These are phyloP conservation scores for Plasmodium coatneyi DNA, from an alignment of 169 alveolate genomes.

Conservation along the genomic window DNA sequence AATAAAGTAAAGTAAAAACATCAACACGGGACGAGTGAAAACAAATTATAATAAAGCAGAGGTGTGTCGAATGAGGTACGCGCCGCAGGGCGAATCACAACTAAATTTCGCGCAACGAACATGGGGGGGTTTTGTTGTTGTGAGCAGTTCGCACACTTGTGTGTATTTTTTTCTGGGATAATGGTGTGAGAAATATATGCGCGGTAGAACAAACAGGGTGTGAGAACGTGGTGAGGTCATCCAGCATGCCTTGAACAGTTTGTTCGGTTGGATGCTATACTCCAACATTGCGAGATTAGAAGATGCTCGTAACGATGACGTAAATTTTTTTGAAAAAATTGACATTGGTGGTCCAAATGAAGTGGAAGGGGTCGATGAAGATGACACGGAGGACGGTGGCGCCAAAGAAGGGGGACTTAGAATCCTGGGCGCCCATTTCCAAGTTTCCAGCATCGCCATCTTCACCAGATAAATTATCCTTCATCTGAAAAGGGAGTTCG, in stretches of 20 bases:
- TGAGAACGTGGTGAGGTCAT: background rate
- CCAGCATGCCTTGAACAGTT: background rate
- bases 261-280: too few species aligned
- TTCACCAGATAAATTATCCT: background rate
- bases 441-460: background rate
- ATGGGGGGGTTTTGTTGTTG: background rate
- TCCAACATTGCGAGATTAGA: background rate
- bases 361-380: background rate
- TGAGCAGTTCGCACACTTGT: background rate
- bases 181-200: background rate
- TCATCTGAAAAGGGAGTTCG: background rate
- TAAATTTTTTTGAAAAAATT: conserved; percentile 18
- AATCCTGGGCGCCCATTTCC: background rate
- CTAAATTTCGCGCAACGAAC: background rate
- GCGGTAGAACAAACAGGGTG: background rate
- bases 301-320: background rate
- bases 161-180: background rate
- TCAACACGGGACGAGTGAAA: background rate
- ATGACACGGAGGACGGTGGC: background rate
- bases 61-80: background rate
- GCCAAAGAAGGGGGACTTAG: background rate
- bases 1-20: background rate
- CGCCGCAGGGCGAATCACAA: background rate
- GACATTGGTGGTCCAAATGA: conserved; percentile 16
- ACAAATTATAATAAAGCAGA: background rate